A percentile compares a stretch with the other conserved stretches of the same genome.
Evolutionary conservation across 345 rosid species (phyloP).

Genomic region (Arabis hirsuta): DNA sequence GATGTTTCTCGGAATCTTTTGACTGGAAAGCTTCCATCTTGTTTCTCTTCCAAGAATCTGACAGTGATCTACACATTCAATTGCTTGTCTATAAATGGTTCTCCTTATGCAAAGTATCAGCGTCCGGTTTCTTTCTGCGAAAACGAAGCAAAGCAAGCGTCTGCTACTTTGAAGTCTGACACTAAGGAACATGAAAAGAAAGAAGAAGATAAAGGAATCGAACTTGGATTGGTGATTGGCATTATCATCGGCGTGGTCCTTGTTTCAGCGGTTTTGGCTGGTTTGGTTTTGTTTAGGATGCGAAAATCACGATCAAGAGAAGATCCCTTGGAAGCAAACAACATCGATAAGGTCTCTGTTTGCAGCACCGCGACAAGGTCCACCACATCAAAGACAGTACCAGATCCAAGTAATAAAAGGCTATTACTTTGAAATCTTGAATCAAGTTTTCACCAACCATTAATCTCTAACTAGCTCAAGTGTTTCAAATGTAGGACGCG

Average conservation of each 20-base stretch:
- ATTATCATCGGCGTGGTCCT: conserved; percentile 66
- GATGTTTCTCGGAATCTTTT: conserved; percentile 81
- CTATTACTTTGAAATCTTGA: conserved; percentile 27
- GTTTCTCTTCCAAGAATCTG: conserved; percentile 52
- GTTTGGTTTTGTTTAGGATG: conserved; percentile 53
- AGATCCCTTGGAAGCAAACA: conserved; percentile 32
- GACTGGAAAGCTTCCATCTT: conserved; percentile 68
- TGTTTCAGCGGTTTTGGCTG: conserved; percentile 47
- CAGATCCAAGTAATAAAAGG: conserved; percentile 40
- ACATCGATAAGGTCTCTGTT: conserved; percentile 38
- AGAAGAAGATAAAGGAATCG: conserved; percentile 46
- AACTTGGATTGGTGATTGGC: conserved; percentile 61
- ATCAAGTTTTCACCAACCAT: conserved; percentile 21
- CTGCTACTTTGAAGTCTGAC: conserved; percentile 61
- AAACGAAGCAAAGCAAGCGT: conserved; percentile 74
- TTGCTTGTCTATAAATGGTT: conserved; percentile 58
- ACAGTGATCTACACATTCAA: conserved; percentile 74
- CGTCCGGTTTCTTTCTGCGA: conserved; percentile 69
- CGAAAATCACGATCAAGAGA: conserved; percentile 30
- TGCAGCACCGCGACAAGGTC: conserved; percentile 41
- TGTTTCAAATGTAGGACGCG: conserved; percentile 59
- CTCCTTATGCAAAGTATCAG: conserved; percentile 55
- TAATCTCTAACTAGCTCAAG: conserved; percentile 21
- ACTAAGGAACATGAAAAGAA: conserved; percentile 34
- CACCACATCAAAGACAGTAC: conserved; percentile 41